Evolutionary conservation across 2,329 filamentous ascomycete genomes (phyloP).

Genomic region (Trichothecium roseum): DNA sequence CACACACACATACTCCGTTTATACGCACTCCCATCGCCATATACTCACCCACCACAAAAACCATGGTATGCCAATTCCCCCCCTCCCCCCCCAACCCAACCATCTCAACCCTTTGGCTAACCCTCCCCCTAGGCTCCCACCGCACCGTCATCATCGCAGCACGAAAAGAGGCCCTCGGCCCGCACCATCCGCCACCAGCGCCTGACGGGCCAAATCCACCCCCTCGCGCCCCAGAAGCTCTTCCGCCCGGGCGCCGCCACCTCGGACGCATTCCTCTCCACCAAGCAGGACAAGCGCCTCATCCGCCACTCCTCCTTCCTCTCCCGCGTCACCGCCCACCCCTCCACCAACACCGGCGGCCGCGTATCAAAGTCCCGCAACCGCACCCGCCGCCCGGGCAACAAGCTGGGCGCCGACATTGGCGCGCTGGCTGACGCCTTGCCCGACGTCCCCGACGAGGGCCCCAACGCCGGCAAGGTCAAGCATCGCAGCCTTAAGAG

Average conservation of each 20-base stretch:
- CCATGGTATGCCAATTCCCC: slow-evolving; percentile 4
- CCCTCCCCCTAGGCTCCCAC: slow-evolving; percentile 13
- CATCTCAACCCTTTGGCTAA: accelerated
- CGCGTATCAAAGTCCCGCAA: slow-evolving; percentile 6
- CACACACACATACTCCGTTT: too few relatives aligned
- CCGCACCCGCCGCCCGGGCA: slow-evolving; percentile 47
- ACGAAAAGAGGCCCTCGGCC: slow-evolving; percentile 44
- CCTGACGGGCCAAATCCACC: slow-evolving; percentile 36
- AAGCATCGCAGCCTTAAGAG: slow-evolving; percentile 65
- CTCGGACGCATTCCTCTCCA: slow-evolving; percentile 51
- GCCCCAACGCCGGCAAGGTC: slow-evolving; percentile 45
- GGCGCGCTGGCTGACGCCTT: slow-evolving; percentile 72
- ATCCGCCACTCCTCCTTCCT: slow-evolving; percentile 77
- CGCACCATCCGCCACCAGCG: slow-evolving; percentile 45
- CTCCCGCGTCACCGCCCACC: slow-evolving; percentile 57
- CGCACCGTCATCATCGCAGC: slow-evolving; percentile 17
- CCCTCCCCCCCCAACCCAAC: accelerated
- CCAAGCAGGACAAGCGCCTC: slow-evolving; percentile 73
- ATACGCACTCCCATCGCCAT: too few relatives aligned
- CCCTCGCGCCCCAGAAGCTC: slow-evolving; percentile 39
- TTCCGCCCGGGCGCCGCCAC: slow-evolving; percentile 41
- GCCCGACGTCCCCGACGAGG: slow-evolving; percentile 45
- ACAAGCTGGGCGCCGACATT: slow-evolving; percentile 69
- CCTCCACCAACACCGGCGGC: slow-evolving; percentile 15
- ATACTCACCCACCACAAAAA: background rate